Conservation (phyloP, 2,329 filamentous ascomycete species). For the Plenodomus tracheiphilus region DNA sequence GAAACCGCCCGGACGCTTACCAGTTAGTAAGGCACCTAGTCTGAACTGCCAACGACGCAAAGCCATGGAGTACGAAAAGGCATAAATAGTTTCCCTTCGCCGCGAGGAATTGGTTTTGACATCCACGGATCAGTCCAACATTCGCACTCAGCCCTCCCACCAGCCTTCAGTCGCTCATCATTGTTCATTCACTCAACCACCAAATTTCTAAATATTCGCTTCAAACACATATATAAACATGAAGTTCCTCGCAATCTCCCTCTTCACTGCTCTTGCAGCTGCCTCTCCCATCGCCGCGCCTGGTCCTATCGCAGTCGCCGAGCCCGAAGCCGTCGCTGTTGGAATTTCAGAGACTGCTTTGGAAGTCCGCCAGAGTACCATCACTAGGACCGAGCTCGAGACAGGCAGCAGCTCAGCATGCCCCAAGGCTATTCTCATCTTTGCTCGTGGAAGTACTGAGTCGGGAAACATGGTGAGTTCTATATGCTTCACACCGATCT, state of each 20-base stretch:
- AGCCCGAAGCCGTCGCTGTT: conserved; percentile 7
- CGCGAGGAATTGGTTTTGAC: neutral
- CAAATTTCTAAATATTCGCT: neutral
- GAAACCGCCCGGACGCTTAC: no score
- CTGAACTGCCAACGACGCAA: no score
- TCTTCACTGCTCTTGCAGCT: conserved; percentile 14
- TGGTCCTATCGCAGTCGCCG: conserved; percentile 2
- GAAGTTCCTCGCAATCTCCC: conserved; percentile 23
- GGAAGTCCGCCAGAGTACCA: conserved; percentile 15
- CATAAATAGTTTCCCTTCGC: neutral
- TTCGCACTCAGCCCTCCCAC: neutral
- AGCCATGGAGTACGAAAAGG: no score
- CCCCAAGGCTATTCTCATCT: conserved; percentile 34
- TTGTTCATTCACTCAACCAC: no score
- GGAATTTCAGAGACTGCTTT: conserved; percentile 10
- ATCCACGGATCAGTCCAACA: neutral
- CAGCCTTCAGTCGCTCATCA: no score
- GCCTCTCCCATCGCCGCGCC: conserved; percentile 13
- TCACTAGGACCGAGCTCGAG: conserved; percentile 27
- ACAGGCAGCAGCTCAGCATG: conserved; percentile 19
- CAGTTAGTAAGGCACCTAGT: no score
- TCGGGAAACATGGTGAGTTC: conserved; percentile 31
- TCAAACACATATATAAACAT: conserved; percentile 11
- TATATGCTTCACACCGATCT: neutral
- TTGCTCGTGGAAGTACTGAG: conserved; percentile 29